These are phyloP conservation scores for Aspergillus nanangensis DNA, from an alignment of 495 filamentous ascomycete species.

Conservation along the genomic window DNA sequence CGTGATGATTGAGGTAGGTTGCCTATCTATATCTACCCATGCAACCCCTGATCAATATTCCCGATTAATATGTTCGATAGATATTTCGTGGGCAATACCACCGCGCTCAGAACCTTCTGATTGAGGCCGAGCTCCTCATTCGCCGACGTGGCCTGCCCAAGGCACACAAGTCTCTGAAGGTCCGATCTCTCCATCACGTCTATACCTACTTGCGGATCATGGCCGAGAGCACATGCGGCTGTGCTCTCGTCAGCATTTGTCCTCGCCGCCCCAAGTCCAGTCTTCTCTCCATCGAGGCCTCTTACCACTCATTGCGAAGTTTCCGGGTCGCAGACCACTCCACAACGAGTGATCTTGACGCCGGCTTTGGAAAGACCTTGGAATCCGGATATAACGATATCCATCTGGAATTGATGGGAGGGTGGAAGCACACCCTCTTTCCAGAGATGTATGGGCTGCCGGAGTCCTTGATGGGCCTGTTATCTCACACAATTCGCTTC, in stretches of 20 bases:
- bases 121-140: conserved; percentile 12
- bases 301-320: conserved; percentile 2
- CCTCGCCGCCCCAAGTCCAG: conserved; percentile 8
- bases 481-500: conserved; percentile 13
- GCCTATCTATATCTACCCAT: neutral
- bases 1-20: conserved; percentile 7
- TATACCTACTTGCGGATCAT: conserved; percentile 14
- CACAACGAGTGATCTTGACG: conserved; percentile 2
- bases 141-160: conserved; percentile 9
- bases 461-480: conserved; percentile 11
- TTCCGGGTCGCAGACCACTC: conserved; percentile 6
- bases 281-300: neutral
- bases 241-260: conserved; percentile 9
- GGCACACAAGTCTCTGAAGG: conserved; percentile 7
- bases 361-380: conserved; percentile 1
- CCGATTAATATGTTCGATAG: conserved; percentile 3
- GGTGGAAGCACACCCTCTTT: conserved; percentile 9
- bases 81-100: neutral
- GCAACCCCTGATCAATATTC: neutral
- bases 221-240: conserved; percentile 14
- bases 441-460: conserved; percentile 8
- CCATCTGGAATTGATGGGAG: conserved; percentile 11
- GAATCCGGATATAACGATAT: conserved; percentile 9
- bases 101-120: conserved; percentile 6
- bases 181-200: conserved; percentile 12